These are phyloP conservation scores for Hura crepitans DNA, from an alignment of 441 rosid species.

Conservation along the genomic window DNA sequence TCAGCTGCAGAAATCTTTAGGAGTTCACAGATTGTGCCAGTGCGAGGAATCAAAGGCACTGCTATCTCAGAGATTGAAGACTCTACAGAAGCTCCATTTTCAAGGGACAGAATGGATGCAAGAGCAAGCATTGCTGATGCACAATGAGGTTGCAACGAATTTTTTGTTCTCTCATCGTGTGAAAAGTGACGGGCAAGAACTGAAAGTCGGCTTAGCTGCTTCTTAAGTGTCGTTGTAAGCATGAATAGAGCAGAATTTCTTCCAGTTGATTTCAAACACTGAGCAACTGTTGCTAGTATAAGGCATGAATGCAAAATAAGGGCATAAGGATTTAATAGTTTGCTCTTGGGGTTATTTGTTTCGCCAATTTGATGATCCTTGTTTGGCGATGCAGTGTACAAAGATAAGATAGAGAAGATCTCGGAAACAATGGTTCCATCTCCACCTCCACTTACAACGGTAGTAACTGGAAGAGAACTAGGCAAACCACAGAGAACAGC, in stretches of 20 bases:
- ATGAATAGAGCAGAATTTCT: constrained; percentile 82
- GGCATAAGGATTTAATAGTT: constrained; percentile 50
- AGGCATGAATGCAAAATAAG: constrained; percentile 66
- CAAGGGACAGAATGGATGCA: constrained; percentile 91
- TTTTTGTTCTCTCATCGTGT: constrained; percentile 56
- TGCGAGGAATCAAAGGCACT: constrained; percentile 85
- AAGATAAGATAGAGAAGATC: constrained; percentile 63
- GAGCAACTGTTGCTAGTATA: constrained; percentile 69
- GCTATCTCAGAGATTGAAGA: constrained; percentile 74
- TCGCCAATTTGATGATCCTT: constrained; percentile 65
- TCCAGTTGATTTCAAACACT: constrained; percentile 74
- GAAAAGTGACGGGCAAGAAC: constrained; percentile 66
- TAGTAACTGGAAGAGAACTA: constrained; percentile 75
- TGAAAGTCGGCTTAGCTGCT: constrained; percentile 78
- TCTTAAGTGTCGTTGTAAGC: constrained; percentile 81
- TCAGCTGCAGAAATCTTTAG: constrained; percentile 48
- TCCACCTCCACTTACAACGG: constrained; percentile 88
- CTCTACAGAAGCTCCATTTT: constrained; percentile 66
- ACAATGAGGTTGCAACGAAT: constrained; percentile 57
- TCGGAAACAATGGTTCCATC: constrained; percentile 86
- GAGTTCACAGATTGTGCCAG: constrained; percentile 70
- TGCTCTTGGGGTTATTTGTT: constrained; percentile 47
- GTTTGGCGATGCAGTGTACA: constrained; percentile 45
- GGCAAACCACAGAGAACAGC: constrained; percentile 89
- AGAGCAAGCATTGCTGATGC: constrained; percentile 93